Conservation (phyloP, 768 basidiomycete genomes). For the Mrakia hoshinonis region DNA sequence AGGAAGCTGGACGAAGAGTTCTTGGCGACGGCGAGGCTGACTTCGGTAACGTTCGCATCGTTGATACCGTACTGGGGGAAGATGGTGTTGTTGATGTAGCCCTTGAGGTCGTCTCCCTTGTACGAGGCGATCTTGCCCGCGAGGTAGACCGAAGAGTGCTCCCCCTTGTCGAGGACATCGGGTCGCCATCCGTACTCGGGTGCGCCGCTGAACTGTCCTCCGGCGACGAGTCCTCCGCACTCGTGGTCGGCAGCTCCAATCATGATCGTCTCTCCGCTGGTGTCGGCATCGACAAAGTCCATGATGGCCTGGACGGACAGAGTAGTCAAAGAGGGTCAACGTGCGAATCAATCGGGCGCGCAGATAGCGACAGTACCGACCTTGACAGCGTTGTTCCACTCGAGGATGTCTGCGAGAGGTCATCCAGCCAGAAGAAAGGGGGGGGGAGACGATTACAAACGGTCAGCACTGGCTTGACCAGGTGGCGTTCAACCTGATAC, state of each 20-base stretch:
- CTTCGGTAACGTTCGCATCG: constrained; percentile 25
- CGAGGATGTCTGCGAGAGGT: too few species aligned
- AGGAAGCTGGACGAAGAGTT: constrained; percentile 9
- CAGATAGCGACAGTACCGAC: too few species aligned
- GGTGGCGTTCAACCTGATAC: too few species aligned
- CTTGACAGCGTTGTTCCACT: constrained; percentile 24
- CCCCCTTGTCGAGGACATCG: background rate
- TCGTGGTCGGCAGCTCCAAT: constrained; percentile 23
- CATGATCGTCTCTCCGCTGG: constrained; percentile 6
- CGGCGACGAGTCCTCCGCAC: constrained; percentile 19
- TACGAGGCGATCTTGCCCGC: background rate
- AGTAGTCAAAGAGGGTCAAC: background rate
- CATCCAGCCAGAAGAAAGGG: too few species aligned
- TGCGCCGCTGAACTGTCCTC: constrained; percentile 18
- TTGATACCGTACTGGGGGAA: constrained; percentile 25
- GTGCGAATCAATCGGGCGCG: background rate
- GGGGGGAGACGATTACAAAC: too few species aligned
- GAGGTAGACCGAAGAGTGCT: constrained; percentile 15
- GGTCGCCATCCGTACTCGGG: constrained; percentile 28
- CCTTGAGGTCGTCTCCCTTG: constrained; percentile 13
- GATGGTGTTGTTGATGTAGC: constrained; percentile 24
- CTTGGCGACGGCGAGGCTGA: constrained; percentile 13
- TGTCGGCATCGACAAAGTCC: constrained; percentile 12
- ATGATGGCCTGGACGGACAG: background rate
- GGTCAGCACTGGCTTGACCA: too few species aligned